These are phyloP conservation scores for Blastocystis sp. DNA, from an alignment of 352 stramenopile species.

Conservation along the genomic window DNA sequence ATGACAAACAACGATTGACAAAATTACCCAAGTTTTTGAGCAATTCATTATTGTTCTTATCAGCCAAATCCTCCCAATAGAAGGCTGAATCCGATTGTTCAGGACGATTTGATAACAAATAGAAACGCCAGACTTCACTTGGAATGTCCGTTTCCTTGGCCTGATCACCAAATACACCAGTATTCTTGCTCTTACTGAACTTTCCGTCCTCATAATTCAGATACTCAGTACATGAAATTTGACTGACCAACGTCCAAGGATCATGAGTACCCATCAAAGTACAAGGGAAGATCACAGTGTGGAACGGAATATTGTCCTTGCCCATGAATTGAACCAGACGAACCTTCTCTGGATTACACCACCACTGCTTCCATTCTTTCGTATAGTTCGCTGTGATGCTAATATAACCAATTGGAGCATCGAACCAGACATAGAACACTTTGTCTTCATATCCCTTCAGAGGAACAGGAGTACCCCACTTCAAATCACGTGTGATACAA, in stretches of 20 bases:
- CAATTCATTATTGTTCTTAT: slow-evolving; percentile 65
- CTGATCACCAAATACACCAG: slow-evolving; percentile 64
- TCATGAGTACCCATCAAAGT: slow-evolving; percentile 93
- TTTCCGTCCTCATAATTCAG: slow-evolving; percentile 65
- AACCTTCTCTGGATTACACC: slow-evolving; percentile 61
- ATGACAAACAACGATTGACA: slow-evolving; percentile 60
- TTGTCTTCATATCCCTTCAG: slow-evolving; percentile 46
- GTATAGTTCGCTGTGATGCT: slow-evolving; percentile 88
- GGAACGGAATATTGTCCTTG: slow-evolving; percentile 99
- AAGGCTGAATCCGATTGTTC: slow-evolving; percentile 63
- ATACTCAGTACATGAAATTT: slow-evolving; percentile 64
- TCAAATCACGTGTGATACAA: slow-evolving; percentile 72
- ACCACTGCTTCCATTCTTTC: slow-evolving; percentile 69
- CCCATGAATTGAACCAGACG: slow-evolving; percentile 83
- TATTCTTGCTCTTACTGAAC: slow-evolving; percentile 63
- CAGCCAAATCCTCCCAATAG: slow-evolving; percentile 63
- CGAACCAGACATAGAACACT: slow-evolving; percentile 99
- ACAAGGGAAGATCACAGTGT: slow-evolving; percentile 99
- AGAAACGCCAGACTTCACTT: slow-evolving; percentile 64
- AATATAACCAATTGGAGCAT: slow-evolving; percentile 89
- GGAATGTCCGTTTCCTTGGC: slow-evolving; percentile 64
- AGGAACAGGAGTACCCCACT: slow-evolving; percentile 65
- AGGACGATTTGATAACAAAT: slow-evolving; percentile 62
- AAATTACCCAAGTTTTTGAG: slow-evolving; percentile 65
- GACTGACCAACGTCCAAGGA: slow-evolving; percentile 66